Evolutionary conservation across 805 yeast species (phyloP), one percentile per base, ranked within the genome.

Genomic region (Ogataea zsoltii): DNA sequence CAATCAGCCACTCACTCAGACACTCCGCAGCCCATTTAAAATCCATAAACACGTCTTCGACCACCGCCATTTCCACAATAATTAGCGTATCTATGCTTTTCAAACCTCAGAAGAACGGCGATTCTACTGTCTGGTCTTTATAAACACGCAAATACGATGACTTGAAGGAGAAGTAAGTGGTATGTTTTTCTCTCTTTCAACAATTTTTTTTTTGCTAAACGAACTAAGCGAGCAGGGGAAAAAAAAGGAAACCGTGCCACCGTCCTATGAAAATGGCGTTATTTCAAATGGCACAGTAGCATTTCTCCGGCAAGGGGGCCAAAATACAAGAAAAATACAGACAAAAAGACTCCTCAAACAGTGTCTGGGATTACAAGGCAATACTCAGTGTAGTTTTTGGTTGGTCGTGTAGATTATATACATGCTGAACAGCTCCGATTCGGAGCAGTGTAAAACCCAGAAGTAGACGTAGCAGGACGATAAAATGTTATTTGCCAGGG

Each of bases 21-120:
- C 18, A 11, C 26, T 23, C 11, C 12, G 42, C 44, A 17, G 45
- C 12, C 10, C 49, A 19, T 11, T 49, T 44, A 14, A 50, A 35
- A 32, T 61, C 65, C n/a, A 31, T 42, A 15, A 56, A 28, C 25
- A 60, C 29, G 12, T 59, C 42, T 40, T 60, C 58, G 38, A 60
- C 44, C 17, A 58, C 52, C 12, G 66, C 56, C 68, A 63, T 63
- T 38, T 38, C 38, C 23, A 16, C 31, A 28, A 28, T 12, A 11
- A 28, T 28, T 13, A 28, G 31, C 14, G 31, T 28, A 7, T 28
- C 31, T 28, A 28, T 21, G 7, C 25, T 21, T 21, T 21, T 21
- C 7, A 21, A 21, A 21, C 25, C 25, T 21, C 25, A 21, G 25
- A 5, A 21, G 25, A 21, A 21, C 25, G 25, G 5, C 9, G 25